These are phyloP conservation scores for Alisma plantagoaquatica DNA, from an alignment of 106 monocot species.

Conservation along the genomic window DNA sequence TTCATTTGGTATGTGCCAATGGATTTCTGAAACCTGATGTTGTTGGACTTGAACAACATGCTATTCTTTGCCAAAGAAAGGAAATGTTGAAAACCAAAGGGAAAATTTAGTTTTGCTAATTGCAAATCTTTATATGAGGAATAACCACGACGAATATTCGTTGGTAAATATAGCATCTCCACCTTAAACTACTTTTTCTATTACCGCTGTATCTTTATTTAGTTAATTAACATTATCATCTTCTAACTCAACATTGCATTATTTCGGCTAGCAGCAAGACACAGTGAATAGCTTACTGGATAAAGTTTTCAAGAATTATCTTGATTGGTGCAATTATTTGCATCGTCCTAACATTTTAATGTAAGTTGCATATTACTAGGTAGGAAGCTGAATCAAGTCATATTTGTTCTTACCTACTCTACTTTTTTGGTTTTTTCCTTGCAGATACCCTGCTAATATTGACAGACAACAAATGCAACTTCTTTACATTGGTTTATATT, in stretches of 20 bases:
- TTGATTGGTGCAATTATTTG: slow-evolving; percentile 84
- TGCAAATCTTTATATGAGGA: slow-evolving; percentile 70
- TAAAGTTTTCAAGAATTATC: slow-evolving; percentile 74
- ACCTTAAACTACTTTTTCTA: too few relatives aligned
- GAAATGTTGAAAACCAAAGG: slow-evolving; percentile 95
- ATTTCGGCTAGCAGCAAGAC: too few relatives aligned
- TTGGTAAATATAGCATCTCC: too few relatives aligned
- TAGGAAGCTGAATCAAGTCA: too few relatives aligned
- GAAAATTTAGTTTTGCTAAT: slow-evolving; percentile 93
- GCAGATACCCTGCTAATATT: slow-evolving; percentile 34
- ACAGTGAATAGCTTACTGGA: slow-evolving; percentile 47
- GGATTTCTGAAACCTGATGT: background rate
- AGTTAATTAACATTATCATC: background rate
- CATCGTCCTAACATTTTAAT: slow-evolving; percentile 22
- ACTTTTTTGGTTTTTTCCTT: too few relatives aligned
- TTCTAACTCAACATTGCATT: background rate
- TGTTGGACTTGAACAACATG: too few relatives aligned
- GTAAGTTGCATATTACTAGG: too few relatives aligned
- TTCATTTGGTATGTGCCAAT: background rate
- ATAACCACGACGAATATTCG: slow-evolving; percentile 31
- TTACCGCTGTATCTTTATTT: background rate
- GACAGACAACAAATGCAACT: slow-evolving; percentile 52
- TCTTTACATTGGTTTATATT: slow-evolving; percentile 84
- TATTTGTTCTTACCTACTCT: too few relatives aligned
- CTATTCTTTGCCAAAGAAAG: slow-evolving; percentile 47